phyloP scores from a whole-genome alignment of 768 basidiomycete species.

The Hebeloma cylindrosporum region DNA sequence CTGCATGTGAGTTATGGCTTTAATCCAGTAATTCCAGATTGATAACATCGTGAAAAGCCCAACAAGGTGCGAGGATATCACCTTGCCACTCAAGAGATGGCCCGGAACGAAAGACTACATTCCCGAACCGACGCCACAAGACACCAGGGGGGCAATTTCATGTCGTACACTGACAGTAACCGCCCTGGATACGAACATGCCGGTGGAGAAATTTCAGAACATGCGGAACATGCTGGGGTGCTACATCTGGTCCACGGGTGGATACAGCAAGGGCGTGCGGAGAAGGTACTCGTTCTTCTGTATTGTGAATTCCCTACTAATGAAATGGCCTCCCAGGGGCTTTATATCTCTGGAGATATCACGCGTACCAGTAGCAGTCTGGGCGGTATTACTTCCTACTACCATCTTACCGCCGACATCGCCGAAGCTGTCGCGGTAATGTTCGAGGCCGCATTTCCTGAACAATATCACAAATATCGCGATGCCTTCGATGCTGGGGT shows the following conservation, averaged over 20 bases:
- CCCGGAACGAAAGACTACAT: background rate
- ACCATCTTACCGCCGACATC: background rate
- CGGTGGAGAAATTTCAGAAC: background rate
- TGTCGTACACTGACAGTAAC: too few species aligned
- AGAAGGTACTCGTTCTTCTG: conserved; percentile 4
- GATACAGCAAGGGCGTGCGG: conserved; percentile 9
- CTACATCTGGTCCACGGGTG: conserved; percentile 15
- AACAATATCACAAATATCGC: conserved; percentile 3
- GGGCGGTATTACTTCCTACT: background rate
- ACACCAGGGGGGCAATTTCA: background rate
- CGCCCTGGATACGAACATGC: background rate
- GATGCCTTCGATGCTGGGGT: conserved; percentile 10
- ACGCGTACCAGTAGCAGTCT: background rate
- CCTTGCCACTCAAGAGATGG: background rate
- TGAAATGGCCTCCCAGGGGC: conserved; percentile 2
- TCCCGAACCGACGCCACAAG: background rate
- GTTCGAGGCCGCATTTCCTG: conserved; percentile 8
- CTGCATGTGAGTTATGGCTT: too few species aligned
- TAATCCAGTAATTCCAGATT: too few species aligned
- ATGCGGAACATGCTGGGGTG: background rate
- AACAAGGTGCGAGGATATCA: background rate
- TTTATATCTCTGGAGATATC: conserved; percentile 11
- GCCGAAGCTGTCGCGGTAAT: conserved; percentile 1
- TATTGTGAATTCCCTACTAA: background rate
- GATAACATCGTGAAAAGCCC: too few species aligned